These are phyloP conservation scores for Penicillium brevicompactum DNA, from an alignment of 2,329 filamentous ascomycete species.

Conservation along the genomic window DNA sequence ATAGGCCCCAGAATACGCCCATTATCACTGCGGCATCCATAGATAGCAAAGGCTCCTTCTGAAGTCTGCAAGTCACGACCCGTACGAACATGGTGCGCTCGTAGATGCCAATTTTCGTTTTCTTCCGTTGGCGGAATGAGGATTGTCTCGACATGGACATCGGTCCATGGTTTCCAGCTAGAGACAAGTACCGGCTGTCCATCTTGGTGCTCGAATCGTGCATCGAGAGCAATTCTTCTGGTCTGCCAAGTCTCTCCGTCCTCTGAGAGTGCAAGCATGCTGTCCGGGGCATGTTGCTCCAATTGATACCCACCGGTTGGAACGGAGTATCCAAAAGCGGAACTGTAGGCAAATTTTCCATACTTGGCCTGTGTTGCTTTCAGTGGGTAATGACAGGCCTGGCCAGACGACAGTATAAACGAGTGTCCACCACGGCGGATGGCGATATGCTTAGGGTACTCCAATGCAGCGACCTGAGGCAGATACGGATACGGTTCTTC, in stretches of 20 bases:
- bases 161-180: constrained; percentile 69
- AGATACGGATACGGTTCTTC: constrained; percentile 65
- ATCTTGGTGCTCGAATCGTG: constrained; percentile 60
- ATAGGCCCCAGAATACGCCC: constrained; percentile 54
- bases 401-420: constrained; percentile 74
- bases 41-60: constrained; percentile 74
- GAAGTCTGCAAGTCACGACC: constrained; percentile 68
- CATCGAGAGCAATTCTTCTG: constrained; percentile 67
- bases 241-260: constrained; percentile 80
- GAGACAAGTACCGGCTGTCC: constrained; percentile 64
- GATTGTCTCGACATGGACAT: constrained; percentile 47
- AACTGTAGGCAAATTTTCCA: constrained; percentile 75
- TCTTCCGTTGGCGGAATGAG: constrained; percentile 36
- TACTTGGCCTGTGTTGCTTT: constrained; percentile 82
- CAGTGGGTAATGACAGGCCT: constrained; percentile 81
- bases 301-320: constrained; percentile 74
- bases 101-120: constrained; percentile 44
- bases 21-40: constrained; percentile 61
- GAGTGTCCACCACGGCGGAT: constrained; percentile 72
- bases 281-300: constrained; percentile 75
- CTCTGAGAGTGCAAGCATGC: constrained; percentile 73
- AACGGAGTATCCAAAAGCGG: constrained; percentile 75
- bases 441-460: constrained; percentile 73
- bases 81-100: constrained; percentile 36
- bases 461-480: constrained; percentile 62